Percentiles rank a stretch among this genome's conserved stretches.
Conservation (phyloP, 306 rosid species). For the Pueraria montana region DNA sequence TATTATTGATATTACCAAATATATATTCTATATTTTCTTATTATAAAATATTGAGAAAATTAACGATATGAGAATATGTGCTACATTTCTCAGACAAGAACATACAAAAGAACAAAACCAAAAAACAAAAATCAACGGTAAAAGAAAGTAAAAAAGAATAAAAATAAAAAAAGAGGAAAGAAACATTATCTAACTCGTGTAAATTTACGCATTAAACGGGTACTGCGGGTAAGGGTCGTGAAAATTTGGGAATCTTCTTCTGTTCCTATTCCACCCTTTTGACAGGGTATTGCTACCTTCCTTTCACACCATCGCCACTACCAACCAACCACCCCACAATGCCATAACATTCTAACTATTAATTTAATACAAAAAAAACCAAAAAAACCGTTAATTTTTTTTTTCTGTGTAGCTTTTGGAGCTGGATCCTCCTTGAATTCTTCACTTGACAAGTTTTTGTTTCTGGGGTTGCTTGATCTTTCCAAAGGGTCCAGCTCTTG, state of each 20-base stretch:
- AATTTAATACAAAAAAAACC: background rate
- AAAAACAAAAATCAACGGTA: background rate
- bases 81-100: background rate
- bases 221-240: background rate
- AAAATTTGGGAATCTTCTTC: slow-evolving; percentile 2
- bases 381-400: background rate
- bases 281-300: slow-evolving; percentile 33
- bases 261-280: slow-evolving; percentile 11
- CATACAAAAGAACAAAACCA: background rate
- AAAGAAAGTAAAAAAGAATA: background rate
- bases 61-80: background rate
- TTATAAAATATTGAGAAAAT: background rate
- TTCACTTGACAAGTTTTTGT: slow-evolving; percentile 45
- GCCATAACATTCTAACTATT: slow-evolving; percentile 15
- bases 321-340: slow-evolving; percentile 41
- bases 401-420: slow-evolving; percentile 7
- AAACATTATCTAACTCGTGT: background rate
- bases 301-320: slow-evolving; percentile 16
- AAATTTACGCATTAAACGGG: slow-evolving; percentile 34
- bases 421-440: slow-evolving; percentile 59
- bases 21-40: background rate
- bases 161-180: background rate
- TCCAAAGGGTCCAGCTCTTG: slow-evolving; percentile 49
- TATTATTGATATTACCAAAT: too few species aligned
- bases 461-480: slow-evolving; percentile 62